phyloP scores from a whole-genome alignment of 163 green algal genomes.

The Prototheca stagnorum region DNA sequence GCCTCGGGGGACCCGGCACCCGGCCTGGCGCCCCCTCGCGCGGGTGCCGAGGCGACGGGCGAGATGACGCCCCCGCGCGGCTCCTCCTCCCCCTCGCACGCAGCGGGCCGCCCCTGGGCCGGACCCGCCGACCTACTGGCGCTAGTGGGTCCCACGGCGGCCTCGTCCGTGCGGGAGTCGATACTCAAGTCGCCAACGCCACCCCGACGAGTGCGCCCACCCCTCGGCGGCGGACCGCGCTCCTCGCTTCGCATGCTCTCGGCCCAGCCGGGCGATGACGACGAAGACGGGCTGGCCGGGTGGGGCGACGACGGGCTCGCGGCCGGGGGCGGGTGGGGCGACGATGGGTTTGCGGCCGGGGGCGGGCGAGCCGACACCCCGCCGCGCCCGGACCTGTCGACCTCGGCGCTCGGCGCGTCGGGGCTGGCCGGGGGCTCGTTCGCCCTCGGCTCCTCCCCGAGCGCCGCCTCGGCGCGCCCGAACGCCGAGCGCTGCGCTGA shows the following conservation, averaged over 20 bases:
- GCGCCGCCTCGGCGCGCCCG: too few relatives aligned
- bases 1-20: too few relatives aligned
- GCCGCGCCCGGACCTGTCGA: too few relatives aligned
- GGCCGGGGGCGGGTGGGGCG: background rate
- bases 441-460: too few relatives aligned
- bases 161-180: background rate
- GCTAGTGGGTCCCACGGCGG: background rate
- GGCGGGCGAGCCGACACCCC: background rate
- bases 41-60: background rate
- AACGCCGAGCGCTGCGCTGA: too few relatives aligned
- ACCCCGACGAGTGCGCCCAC: background rate
- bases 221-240: background rate
- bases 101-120: background rate
- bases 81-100: background rate
- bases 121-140: background rate
- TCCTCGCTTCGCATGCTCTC: background rate
- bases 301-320: background rate
- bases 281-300: background rate
- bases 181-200: conserved; percentile 2
- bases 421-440: too few relatives aligned
- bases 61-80: background rate
- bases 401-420: too few relatives aligned
- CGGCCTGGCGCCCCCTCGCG: background rate
- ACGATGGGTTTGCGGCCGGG: background rate
- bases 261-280: background rate